Conservation (phyloP, 1,284 basidiomycete genomes). For the Filobasidium uniguttulatum region DNA sequence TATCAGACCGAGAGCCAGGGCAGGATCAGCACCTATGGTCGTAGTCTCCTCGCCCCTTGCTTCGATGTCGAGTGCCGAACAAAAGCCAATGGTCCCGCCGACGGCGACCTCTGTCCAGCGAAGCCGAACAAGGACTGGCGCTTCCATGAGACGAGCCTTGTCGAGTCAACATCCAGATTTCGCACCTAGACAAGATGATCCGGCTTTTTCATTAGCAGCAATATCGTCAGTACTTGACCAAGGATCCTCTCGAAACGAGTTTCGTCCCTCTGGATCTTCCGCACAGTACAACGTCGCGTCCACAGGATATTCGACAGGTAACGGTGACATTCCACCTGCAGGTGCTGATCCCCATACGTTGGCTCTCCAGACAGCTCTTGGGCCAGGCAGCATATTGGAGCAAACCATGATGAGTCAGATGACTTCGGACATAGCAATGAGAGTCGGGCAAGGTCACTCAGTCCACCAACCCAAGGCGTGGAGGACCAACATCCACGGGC, state of each 20-base stretch:
- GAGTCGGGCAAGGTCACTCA: background rate
- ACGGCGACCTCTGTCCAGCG: too few species aligned
- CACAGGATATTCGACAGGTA: background rate
- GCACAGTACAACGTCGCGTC: background rate
- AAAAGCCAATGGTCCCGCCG: too few species aligned
- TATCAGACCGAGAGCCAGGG: constrained; percentile 23
- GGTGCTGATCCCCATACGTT: constrained; percentile 11
- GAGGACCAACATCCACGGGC: too few species aligned
- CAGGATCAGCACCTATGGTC: constrained; percentile 28
- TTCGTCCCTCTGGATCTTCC: background rate
- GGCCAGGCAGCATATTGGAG: constrained; percentile 13
- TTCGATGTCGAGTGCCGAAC: too few species aligned
- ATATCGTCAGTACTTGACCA: background rate
- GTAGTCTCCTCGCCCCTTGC: constrained; percentile 14
- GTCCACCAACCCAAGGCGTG: background rate
- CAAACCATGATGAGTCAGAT: constrained; percentile 12
- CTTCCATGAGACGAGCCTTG: too few species aligned
- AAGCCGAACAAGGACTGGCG: too few species aligned
- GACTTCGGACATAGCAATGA: background rate
- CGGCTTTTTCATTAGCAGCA: constrained; percentile 6
- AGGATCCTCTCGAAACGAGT: background rate
- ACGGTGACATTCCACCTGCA: constrained; percentile 4
- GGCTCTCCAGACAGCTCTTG: constrained; percentile 5
- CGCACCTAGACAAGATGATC: too few species aligned
- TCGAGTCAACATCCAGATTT: too few species aligned